phyloP scores from a whole-genome alignment of 2,329 filamentous ascomycete species.

The Trichoderma atrobrunneum region DNA sequence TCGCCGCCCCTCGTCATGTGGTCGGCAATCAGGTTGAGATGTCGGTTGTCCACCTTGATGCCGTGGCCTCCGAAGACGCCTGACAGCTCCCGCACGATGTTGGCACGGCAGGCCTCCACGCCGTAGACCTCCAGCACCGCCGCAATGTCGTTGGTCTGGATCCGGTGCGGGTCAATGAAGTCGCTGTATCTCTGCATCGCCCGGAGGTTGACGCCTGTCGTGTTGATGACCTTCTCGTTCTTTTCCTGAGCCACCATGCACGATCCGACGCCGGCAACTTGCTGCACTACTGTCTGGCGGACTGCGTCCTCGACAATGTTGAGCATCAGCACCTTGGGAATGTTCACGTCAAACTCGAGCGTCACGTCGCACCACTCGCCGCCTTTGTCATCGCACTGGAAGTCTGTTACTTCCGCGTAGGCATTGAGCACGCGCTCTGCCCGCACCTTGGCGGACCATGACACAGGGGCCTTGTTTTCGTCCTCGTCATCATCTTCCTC shows the following conservation, averaged over 20 bases:
- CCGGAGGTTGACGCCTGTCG: conserved; percentile 79
- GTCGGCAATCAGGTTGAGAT: conserved; percentile 93
- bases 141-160: conserved; percentile 90
- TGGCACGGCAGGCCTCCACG: conserved; percentile 85
- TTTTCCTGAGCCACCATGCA: conserved; percentile 67
- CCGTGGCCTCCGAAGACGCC: conserved; percentile 86
- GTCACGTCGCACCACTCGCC: conserved; percentile 78
- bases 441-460: conserved; percentile 46
- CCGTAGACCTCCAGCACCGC: conserved; percentile 83
- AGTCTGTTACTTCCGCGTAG: conserved; percentile 66
- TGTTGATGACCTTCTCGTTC: conserved; percentile 62
- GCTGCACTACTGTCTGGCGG: conserved; percentile 77
- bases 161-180: conserved; percentile 78
- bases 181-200: conserved; percentile 89
- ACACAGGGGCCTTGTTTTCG: conserved; percentile 39
- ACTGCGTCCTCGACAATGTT: conserved; percentile 82
- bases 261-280: conserved; percentile 71
- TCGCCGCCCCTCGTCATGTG: conserved; percentile 94
- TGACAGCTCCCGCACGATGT: conserved; percentile 82
- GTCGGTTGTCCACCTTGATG: conserved; percentile 86
- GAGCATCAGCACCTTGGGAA: conserved; percentile 90
- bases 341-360: conserved; percentile 74
- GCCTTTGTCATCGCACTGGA: conserved; percentile 72
- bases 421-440: conserved; percentile 63
- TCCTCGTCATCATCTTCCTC: conserved; percentile 41